Conservation (phyloP, 441 rosid species). For the Erodium trifolium region DNA sequence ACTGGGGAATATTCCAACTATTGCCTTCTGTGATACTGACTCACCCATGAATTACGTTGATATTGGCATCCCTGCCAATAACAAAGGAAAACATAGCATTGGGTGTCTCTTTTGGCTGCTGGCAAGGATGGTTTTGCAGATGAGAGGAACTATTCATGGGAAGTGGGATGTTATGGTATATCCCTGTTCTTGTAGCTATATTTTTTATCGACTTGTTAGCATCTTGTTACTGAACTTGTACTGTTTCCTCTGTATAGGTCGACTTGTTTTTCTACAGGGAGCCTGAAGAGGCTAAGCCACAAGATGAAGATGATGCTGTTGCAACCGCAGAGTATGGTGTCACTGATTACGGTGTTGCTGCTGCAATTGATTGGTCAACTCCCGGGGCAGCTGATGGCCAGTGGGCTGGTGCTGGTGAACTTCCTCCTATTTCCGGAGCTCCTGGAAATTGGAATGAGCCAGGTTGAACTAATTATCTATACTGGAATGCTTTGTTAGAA, state of each 20-base stretch:
- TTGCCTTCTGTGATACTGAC: conserved; percentile 89
- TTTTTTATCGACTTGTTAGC: background rate
- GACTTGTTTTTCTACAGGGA: conserved; percentile 39
- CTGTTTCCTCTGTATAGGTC: conserved; percentile 35
- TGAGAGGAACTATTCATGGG: conserved; percentile 83
- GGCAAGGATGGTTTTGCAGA: conserved; percentile 92
- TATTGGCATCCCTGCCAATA: conserved; percentile 87
- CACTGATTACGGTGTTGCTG: background rate
- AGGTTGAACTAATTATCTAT: conserved; percentile 17
- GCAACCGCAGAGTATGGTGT: conserved; percentile 32
- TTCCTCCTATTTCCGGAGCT: conserved; percentile 35
- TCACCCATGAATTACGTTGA: conserved; percentile 86
- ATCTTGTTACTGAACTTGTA: background rate
- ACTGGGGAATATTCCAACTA: conserved; percentile 87
- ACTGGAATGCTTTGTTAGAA: too few species aligned
- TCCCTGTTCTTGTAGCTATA: background rate
- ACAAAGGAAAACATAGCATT: conserved; percentile 94
- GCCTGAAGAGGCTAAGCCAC: conserved; percentile 51
- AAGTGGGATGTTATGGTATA: conserved; percentile 94
- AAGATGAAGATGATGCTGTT: conserved; percentile 62
- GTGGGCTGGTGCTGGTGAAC: conserved; percentile 40
- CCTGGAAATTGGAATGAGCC: conserved; percentile 38
- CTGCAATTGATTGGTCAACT: conserved; percentile 33
- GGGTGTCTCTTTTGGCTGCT: conserved; percentile 91
- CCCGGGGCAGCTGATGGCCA: conserved; percentile 33